Evolutionary conservation across 2,329 filamentous ascomycete genomes (phyloP), one percentile per base, ranked within the genome.

Genomic region (Ophioceras dolichostomum): DNA sequence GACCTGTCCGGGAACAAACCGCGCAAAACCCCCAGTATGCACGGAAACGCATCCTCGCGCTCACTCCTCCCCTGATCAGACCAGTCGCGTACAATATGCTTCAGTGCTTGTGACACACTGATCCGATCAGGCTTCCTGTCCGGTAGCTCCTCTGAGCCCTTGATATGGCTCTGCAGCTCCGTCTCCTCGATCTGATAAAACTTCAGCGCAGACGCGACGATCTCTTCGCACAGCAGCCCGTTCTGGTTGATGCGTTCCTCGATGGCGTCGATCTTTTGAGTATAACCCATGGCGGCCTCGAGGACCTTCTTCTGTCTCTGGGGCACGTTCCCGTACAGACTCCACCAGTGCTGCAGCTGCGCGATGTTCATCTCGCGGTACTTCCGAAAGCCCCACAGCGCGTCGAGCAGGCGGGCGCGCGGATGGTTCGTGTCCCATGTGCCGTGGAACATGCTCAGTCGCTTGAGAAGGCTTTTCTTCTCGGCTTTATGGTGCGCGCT

Each of bases 11-110:
- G 57, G 16, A 56, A 59, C 0, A 64, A 34, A 13, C 13, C 28
- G 0, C 39, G 38, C 7, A 55, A 38, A 0, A 67, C 39, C 0
- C 57, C 58, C 5, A 47, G 37, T 1, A 69, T 49, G 37, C 58
- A 64, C 0, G 52, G 47, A 34, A 67, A 67, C 0, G 59, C 56
- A 0, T 57, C 55, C 0, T 61, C 47, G 2, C 70, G 56, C 42
- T 76, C 70, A 27, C 58, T 50, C 0, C 44, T 40, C 1, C 70
- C 71, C 12, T 66, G 60, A 0, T 51, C 53, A 0, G 70, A 62
- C 71, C 71, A 76, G 46, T 76, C 72, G 5, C 71, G 59, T 3
- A 75, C 68, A 40, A 66, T 68, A 44, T 76, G 71, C 47, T 75
- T 76, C 37, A 76, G 46, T 0, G 68, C 60, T 44, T 76, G 72